Evolutionary conservation across 805 yeast genomes (phyloP), one percentile per base, ranked within the genome.

Genomic region (Starmerella geochares): DNA sequence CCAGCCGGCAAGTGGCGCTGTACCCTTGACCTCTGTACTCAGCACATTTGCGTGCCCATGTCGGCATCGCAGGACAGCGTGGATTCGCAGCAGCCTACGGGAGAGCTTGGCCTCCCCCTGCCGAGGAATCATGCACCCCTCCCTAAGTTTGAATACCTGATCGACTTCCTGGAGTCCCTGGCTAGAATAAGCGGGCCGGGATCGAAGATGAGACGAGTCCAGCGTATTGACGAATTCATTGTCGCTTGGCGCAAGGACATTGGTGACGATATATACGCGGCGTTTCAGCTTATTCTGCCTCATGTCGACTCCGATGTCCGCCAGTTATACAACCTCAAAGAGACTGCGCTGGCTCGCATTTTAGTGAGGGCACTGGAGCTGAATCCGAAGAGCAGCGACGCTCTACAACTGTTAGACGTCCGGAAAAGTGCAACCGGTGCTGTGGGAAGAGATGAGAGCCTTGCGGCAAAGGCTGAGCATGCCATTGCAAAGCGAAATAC

Each of bases 241-340:
- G 60, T 61, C 4, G 61, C 68, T 33, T 81, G 83, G 82, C 64
- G 79, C 32, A 57, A 56, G 14, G 65, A 70, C 1, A 79, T 80
- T 0, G 86, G 86, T 0, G 64, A 71, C 16, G 74, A 87, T 62
- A 71, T 87, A 3, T 79, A 73, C 57, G 88, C 90, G 0, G 81
- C 81, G 1, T 69, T 83, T 14, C 67, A 79, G 28, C 68, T 87
- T 43, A 67, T 65, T 50, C 49, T 82, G 24, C 86, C 94, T 0
- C 73, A 78, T 47, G 70, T 77, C 46, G 94, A 85, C 56, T 67
- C 72, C 19, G 65, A 65, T 23, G 67, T 53, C 24, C 45, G 87
- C 8, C 60, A 68, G 37, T 65, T 73, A 37, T 85, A 79, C 62
- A 72, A 77, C 54, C 68, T 85, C 36, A 79, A 78, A 60, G 95